Evolutionary conservation across 106 monocot species (phyloP).

Genomic region (Iris macrosiphon): DNA sequence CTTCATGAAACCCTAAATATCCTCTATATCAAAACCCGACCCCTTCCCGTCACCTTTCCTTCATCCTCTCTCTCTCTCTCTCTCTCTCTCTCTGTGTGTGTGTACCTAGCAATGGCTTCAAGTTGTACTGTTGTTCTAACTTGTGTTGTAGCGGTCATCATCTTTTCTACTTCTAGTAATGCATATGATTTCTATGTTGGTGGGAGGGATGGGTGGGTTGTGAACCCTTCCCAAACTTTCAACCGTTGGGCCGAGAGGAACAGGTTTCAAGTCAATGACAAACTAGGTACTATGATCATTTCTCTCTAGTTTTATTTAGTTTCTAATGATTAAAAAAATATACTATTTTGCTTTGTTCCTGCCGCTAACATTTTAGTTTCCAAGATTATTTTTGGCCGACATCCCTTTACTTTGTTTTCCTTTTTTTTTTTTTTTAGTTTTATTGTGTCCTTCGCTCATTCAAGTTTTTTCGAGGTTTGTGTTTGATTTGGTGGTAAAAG

Average conservation of each 20-base stretch:
- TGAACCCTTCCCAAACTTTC: conserved; percentile 3
- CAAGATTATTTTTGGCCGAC: too few species aligned
- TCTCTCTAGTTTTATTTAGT: neutral
- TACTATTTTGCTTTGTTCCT: too few species aligned
- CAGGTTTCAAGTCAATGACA: conserved; percentile 17
- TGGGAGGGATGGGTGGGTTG: conserved; percentile 9
- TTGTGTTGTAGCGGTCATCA: neutral
- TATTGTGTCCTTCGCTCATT: neutral
- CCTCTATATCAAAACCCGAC: too few species aligned
- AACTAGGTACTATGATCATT: conserved; percentile 4
- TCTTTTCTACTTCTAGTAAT: neutral
- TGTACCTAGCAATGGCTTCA: neutral
- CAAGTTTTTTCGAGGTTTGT: neutral
- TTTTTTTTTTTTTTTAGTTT: neutral
- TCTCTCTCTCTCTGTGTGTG: neutral
- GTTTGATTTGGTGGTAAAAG: neutral
- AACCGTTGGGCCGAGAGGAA: conserved; percentile 15
- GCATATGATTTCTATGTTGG: conserved; percentile 25
- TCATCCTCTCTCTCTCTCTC: neutral
- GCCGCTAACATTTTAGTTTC: too few species aligned
- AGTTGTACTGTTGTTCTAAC: neutral
- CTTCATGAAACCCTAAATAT: too few species aligned
- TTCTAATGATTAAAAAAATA: too few species aligned
- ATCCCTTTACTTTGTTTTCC: too few species aligned
- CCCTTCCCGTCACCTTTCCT: too few species aligned